Percentiles rank a stretch among this genome's conserved stretches.
Conservation (phyloP, 495 filamentous ascomycete species). For the Glonium stellatum region DNA sequence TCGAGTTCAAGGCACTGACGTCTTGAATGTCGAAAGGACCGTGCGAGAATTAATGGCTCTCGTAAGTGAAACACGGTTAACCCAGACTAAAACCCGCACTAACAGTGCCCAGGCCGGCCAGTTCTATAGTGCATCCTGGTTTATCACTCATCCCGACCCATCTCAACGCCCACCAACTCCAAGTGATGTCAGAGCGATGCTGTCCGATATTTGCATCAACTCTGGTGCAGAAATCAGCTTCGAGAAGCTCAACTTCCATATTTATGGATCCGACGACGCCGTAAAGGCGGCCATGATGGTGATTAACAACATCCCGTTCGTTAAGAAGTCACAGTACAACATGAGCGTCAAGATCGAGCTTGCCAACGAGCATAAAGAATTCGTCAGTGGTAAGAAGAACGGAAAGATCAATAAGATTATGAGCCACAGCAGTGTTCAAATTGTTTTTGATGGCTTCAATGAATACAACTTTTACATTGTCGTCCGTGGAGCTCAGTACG, state of each 20-base stretch:
- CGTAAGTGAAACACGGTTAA: slow-evolving; percentile 46
- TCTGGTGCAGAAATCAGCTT: slow-evolving; percentile 92
- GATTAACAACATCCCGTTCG: slow-evolving; percentile 84
- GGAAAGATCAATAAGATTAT: slow-evolving; percentile 99
- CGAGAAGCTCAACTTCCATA: slow-evolving; percentile 85
- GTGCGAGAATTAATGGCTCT: slow-evolving; percentile 90
- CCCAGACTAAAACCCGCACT: slow-evolving; percentile 5
- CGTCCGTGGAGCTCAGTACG: slow-evolving; percentile 82
- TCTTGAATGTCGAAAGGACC: slow-evolving; percentile 87
- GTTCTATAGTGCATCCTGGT: slow-evolving; percentile 97
- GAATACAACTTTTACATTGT: slow-evolving; percentile 99
- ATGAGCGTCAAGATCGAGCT: slow-evolving; percentile 97
- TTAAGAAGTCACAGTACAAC: slow-evolving; percentile 77
- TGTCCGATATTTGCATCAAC: slow-evolving; percentile 92
- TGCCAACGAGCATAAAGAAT: slow-evolving; percentile 98
- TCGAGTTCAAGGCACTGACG: slow-evolving; percentile 85
- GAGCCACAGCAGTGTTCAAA: slow-evolving; percentile 97
- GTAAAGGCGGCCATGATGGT: slow-evolving; percentile 91
- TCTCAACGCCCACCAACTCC: slow-evolving; percentile 64
- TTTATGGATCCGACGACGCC: slow-evolving; percentile 90
- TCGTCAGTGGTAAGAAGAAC: slow-evolving; percentile 98
- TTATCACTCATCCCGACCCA: slow-evolving; percentile 73
- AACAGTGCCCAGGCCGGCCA: slow-evolving; percentile 65
- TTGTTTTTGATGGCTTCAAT: slow-evolving; percentile 97
- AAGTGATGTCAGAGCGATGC: slow-evolving; percentile 75